Base-by-base conservation (phyloP, 192 early-diverging fungal genomes). In the Diversispora eburnea region DNA sequence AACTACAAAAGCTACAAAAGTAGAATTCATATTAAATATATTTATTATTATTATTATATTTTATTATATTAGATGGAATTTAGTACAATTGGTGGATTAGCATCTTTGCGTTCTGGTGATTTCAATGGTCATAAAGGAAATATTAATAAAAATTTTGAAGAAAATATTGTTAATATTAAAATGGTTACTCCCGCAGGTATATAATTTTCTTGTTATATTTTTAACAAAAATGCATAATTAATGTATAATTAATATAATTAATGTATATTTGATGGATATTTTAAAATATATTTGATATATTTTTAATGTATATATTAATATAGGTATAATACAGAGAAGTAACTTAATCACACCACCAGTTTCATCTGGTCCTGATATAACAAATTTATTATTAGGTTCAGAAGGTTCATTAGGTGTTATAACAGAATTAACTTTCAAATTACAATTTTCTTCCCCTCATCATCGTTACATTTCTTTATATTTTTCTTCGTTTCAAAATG, bases 351-450 rank as follows among this genome's bases (percentile, higher is more conserved):
- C 22, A 10, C 48, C 48, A 52, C 67, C 22, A 54, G 15, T 54
- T 54, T 10, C 3, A 52, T 54, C 48, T 0, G 48, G 67, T 49
- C 48, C 48, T 41, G 20, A 49, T 49, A 39, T 68, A 52, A 46
- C 20, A n/a, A 13, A 68, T 17, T 54, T 68, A 68, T 52, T 68
- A 42, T 25, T 68, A 41, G 48, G 48, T 39, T 52, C 67, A 13
- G 48, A 68, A 68, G 67, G 67, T 39, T 52, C 67, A 12, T 41
- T 68, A 19, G 67, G 48, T 3, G 48, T 68, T 15, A 68, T 68
- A 33, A 68, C 51, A 5, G 22, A 49, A 41, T 19, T 68, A 49
- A 52, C 67, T 17, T 41, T 68, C 17, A 68, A 67, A 33, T 17
- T 68, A 17, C 33, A 68, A 52, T 54, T 33, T 68, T 54, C 52